Evolutionary conservation across 768 basidiomycete species (phyloP).

Genomic region (Coprinopsis sp.): DNA sequence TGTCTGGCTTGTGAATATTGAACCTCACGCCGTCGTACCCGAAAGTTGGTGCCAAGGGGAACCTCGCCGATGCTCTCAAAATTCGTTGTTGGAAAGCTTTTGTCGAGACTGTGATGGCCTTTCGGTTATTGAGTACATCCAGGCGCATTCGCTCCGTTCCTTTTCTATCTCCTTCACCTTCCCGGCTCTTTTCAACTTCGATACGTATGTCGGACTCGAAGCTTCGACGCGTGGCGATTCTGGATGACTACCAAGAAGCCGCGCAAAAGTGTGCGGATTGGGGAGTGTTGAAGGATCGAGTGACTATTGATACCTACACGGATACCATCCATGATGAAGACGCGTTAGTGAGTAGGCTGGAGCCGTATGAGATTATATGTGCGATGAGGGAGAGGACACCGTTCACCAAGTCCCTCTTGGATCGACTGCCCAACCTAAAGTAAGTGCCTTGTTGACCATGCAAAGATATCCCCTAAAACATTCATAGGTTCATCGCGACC

Average conservation of each 20-base stretch:
- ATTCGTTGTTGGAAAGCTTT: no score
- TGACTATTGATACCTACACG: slow-evolving; percentile 41
- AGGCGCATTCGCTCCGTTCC: no score
- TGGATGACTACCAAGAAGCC: slow-evolving; percentile 58
- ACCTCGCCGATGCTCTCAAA: no score
- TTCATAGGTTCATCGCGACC: slow-evolving; percentile 47
- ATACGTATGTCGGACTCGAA: slow-evolving; percentile 2
- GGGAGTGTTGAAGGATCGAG: slow-evolving; percentile 36
- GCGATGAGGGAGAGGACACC: slow-evolving; percentile 67
- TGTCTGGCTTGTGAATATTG: not conserved
- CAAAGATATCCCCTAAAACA: not conserved
- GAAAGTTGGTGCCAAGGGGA: no score
- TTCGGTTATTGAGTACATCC: no score
- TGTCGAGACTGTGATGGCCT: no score
- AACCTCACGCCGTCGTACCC: not conserved
- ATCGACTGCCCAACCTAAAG: slow-evolving; percentile 53
- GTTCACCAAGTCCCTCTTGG: slow-evolving; percentile 44
- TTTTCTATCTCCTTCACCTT: not conserved
- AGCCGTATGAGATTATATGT: slow-evolving; percentile 52
- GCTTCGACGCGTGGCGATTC: slow-evolving; percentile 41
- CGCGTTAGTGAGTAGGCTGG: slow-evolving; percentile 42
- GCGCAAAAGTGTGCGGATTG: slow-evolving; percentile 52
- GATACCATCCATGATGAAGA: slow-evolving; percentile 52
- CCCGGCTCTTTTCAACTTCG: not conserved
- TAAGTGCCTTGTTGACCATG: slow-evolving; percentile 14